Evolutionary conservation across 331 rosid species (phyloP), one percentile per base, ranked within the genome.

Genomic region (Prunus yedoensis): DNA sequence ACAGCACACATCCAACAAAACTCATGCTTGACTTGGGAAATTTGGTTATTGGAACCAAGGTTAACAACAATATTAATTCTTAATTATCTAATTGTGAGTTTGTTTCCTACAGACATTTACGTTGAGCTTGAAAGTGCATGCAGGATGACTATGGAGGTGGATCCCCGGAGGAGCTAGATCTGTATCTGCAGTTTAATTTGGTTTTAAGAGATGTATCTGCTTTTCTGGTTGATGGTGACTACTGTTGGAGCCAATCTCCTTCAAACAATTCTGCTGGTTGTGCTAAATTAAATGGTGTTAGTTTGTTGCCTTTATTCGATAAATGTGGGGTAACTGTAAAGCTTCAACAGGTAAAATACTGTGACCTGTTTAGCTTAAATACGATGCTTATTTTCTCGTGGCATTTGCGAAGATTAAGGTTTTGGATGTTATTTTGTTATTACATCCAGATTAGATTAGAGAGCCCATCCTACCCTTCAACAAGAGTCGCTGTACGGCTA

Each of bases 11-110:
- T 89, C 84, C 93, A 13, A 87, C 96, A 59, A 95, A 92, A 80
- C 97, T 95, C 81, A 79, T 95, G 85, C 88, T 95, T 74, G 97
- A 95, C 85, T 86, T 95, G 74, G 99, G 99, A 74, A 92, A 95
- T 78, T 84, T 95, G 89, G 62, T 90, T 74, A 95, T 95, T 54
- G 85, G 82, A 27, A 88, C 97, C 66, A 85, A 88, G 99, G 99
- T 95, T 59, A 14, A 70, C 38, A 70, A 70, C 64, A 8, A 70
- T 59, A 56, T 46, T 30, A 10, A 62, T 51, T 70, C 70, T 51
- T 54, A 17, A 25, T 17, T 71, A 60, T 80, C 27, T 76, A 58
- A 28, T 57, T 17, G 38, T 65, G 73, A 53, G 51, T 68, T 70
- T 67, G 27, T 47, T 68, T 57, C 62, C 12, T 79, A 50, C 77